phyloP scores from a whole-genome alignment of 495 filamentous ascomycete genomes.

The Staphylotrichum tortipilum region DNA sequence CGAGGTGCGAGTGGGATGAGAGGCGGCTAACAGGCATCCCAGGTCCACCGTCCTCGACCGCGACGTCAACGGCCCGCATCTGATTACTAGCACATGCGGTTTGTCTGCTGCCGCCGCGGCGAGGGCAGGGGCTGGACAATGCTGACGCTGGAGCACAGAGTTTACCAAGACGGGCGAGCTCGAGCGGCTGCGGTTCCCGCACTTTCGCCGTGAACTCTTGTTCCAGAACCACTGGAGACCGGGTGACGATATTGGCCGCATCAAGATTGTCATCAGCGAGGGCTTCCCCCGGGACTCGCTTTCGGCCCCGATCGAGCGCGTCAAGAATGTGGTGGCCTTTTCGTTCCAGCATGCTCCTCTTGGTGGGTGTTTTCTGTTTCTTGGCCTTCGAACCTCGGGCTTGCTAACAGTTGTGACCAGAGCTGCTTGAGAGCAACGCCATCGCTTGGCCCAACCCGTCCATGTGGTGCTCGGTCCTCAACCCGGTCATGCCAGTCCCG shows the following conservation, averaged over 20 bases:
- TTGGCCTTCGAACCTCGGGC: neutral
- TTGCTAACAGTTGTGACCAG: slow-evolving; percentile 30
- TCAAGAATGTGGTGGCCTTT: slow-evolving; percentile 68
- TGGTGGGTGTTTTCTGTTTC: slow-evolving; percentile 37
- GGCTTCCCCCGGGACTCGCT: slow-evolving; percentile 50
- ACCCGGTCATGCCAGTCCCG: slow-evolving; percentile 30
- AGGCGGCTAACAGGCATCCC: slow-evolving; percentile 1
- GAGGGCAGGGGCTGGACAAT: neutral
- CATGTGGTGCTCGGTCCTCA: slow-evolving; percentile 54
- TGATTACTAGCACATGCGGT: slow-evolving; percentile 46
- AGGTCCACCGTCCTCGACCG: slow-evolving; percentile 50
- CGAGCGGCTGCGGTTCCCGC: slow-evolving; percentile 60
- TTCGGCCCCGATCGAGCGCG: slow-evolving; percentile 52
- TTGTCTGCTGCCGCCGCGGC: neutral
- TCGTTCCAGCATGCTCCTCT: slow-evolving; percentile 82
- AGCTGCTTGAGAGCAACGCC: slow-evolving; percentile 63
- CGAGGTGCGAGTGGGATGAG: neutral
- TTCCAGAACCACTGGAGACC: slow-evolving; percentile 65
- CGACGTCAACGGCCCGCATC: slow-evolving; percentile 50
- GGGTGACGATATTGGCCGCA: slow-evolving; percentile 58
- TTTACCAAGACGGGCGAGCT: slow-evolving; percentile 55
- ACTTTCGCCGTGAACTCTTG: slow-evolving; percentile 63
- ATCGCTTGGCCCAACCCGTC: slow-evolving; percentile 74
- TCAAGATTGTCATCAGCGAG: slow-evolving; percentile 72
- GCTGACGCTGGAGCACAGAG: slow-evolving; percentile 33